These are phyloP conservation scores for Schizonepeta tenuifolia DNA, from an alignment of 257 asterid species.

Conservation along the genomic window DNA sequence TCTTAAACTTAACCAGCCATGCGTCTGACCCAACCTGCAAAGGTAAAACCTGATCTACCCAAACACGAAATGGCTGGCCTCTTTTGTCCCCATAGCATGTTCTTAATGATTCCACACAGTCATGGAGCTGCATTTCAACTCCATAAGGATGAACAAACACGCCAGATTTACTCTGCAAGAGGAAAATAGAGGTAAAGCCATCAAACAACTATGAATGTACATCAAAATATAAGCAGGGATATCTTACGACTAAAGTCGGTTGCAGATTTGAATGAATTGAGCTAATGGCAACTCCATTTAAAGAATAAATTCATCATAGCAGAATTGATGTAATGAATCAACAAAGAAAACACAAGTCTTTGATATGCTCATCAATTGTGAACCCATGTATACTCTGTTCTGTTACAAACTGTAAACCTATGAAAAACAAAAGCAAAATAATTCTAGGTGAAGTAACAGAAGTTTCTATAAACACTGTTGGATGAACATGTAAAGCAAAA, in stretches of 20 bases:
- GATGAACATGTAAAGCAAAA: slow-evolving; percentile 18
- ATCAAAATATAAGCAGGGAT: slow-evolving; percentile 7
- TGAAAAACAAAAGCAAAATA: neutral
- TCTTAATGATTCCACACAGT: slow-evolving; percentile 52
- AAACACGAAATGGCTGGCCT: slow-evolving; percentile 68
- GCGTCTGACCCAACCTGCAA: slow-evolving; percentile 65
- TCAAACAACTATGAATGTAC: neutral
- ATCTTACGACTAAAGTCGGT: neutral
- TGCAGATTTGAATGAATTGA: neutral
- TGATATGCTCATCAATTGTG: neutral
- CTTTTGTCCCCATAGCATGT: slow-evolving; percentile 68
- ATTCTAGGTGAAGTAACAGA: neutral
- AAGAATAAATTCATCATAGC: neutral
- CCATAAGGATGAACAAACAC: slow-evolving; percentile 80
- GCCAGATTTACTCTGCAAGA: slow-evolving; percentile 71
- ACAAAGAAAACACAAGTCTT: neutral
- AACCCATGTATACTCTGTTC: neutral
- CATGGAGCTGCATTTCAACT: slow-evolving; percentile 60
- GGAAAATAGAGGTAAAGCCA: slow-evolving; percentile 11
- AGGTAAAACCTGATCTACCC: slow-evolving; percentile 93
- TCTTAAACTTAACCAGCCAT: slow-evolving; percentile 90
- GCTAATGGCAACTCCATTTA: neutral
- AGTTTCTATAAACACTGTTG: neutral
- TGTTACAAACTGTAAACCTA: neutral
- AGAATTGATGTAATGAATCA: neutral